Evolutionary conservation across 306 rosid genomes (phyloP), one percentile per base, ranked within the genome.

Genomic region (Corylus avellana): DNA sequence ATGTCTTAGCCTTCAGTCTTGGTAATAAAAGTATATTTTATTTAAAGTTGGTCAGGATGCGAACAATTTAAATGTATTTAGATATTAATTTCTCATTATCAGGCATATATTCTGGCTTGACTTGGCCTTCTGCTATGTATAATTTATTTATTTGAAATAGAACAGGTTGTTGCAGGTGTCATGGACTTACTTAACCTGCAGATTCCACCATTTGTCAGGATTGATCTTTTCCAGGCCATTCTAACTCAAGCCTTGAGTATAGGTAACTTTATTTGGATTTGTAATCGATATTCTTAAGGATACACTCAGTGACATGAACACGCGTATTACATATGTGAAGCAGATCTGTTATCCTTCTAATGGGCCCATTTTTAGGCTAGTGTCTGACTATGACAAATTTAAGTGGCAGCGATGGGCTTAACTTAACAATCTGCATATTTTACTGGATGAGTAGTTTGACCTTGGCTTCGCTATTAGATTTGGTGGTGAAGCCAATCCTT

Each of bases 151-250:
- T 87, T 85, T 76, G 66, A 74, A 73, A 29, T 70, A 75, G 78
- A 79, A 81, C 92, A 95, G 99, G 98, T 93, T 78, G 83, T 93
- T 82, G 84, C 96, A n/a, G 97, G 96, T 70, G 87, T 88, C 75
- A 85, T 95, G 96, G 92, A 90, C 76, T 79, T 76, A 67, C 97
- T 95, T 75, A 88, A 88, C 77, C 59, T 82, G 84, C 92, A 87
- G 87, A 95, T 95, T 88, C 92, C 96, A 84, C 97, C 98, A 37
- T 93, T 89, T 86, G 84, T 95, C 75, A 84, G 99, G 89, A 87
- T 95, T 66, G 99, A 95, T 92, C 91, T 90, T 84, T 90, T 95
- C 85, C 94, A 95, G 87, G 87, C 91, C 86, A 78, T 91, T 84
- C 77, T 95, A 59, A 81, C 87, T 82, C 96, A 90, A 77, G 87